Evolutionary conservation across 495 filamentous ascomycete genomes (phyloP), one percentile per base, ranked within the genome.

Genomic region (Pyronema omphalodes): DNA sequence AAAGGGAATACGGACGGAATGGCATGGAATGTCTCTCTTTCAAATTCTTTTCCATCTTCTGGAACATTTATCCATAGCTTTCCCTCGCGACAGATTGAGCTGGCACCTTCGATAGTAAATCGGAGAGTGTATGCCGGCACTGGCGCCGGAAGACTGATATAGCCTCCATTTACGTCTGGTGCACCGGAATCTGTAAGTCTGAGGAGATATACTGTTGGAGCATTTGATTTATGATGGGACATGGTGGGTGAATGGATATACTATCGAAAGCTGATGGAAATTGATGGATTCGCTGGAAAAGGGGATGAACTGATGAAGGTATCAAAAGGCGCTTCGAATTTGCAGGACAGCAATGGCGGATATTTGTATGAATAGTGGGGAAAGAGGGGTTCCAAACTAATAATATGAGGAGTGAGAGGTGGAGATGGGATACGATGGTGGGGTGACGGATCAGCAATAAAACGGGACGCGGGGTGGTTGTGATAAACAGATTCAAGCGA

Each of bases 51-150:
- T 44, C 81, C 86, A 57, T 76, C 73, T 56, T 79, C 76, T 2
- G 93, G 93, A 52, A 94, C 82, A 67, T 99, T 96, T 54, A 91
- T 83, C 89, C 91, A 96, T 51, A 99, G 72, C 59, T 83, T 93
- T 40, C 93, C 93, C 64, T 94, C 73, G 48, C 86, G 76, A 69
- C 87, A 94, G 71, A 96, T 93, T 39, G 91, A 93, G 67, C 88
- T 94, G 44, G 86, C 88, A 49, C 93, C 93, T 67, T 95, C 88
- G 62, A 99, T 93, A 41, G 84, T 78, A 67, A 99, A 95, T 23
- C 93, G 80, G 43, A 99, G 73, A 45, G 76, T 74, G 61, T 96
- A 83, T 14, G 83, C 75, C 48, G 75, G 69, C 1, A 75, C 72
- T 44, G 81, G 84, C 23, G 93, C 80, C 1, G 86, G 82, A 3